These are phyloP conservation scores for Aquanectria penicillioides DNA, from an alignment of 2,329 filamentous ascomycete species.

Conservation along the genomic window DNA sequence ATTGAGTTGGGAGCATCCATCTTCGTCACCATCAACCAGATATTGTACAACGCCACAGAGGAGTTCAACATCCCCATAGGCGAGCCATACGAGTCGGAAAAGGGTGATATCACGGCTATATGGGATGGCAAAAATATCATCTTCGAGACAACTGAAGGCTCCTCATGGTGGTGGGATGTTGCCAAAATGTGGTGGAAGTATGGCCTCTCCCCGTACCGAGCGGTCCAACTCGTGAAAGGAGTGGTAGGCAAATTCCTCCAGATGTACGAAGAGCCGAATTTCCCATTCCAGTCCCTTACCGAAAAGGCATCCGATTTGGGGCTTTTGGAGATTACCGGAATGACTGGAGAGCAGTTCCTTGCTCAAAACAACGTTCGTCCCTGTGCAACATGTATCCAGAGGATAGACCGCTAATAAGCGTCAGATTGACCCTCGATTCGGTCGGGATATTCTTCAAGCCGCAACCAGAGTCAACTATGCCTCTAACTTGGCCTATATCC, in stretches of 20 bases:
- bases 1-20: conserved; percentile 93
- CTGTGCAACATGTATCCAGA: background rate
- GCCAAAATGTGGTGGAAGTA: conserved; percentile 87
- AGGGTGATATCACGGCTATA: conserved; percentile 73
- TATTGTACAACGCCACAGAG: conserved; percentile 77
- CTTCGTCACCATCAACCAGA: conserved; percentile 86
- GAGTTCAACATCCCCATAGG: conserved; percentile 74
- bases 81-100: conserved; percentile 55
- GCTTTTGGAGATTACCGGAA: conserved; percentile 70
- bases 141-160: conserved; percentile 68
- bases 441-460: conserved; percentile 86
- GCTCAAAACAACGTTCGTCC: conserved; percentile 65
- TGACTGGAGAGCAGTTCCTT: conserved; percentile 80
- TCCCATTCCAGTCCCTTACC: conserved; percentile 84
- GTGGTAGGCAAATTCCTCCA: conserved; percentile 79
- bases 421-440: conserved; percentile 72
- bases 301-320: conserved; percentile 74
- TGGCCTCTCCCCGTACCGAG: conserved; percentile 79
- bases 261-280: conserved; percentile 83
- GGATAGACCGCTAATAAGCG: conserved; percentile 6
- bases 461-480: conserved; percentile 95
- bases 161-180: conserved; percentile 80
- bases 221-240: conserved; percentile 75
- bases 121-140: conserved; percentile 86
- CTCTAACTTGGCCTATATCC: conserved; percentile 85